Conservation (phyloP, 1,139 yeast genomes). For the Taiozyma onychis region DNA sequence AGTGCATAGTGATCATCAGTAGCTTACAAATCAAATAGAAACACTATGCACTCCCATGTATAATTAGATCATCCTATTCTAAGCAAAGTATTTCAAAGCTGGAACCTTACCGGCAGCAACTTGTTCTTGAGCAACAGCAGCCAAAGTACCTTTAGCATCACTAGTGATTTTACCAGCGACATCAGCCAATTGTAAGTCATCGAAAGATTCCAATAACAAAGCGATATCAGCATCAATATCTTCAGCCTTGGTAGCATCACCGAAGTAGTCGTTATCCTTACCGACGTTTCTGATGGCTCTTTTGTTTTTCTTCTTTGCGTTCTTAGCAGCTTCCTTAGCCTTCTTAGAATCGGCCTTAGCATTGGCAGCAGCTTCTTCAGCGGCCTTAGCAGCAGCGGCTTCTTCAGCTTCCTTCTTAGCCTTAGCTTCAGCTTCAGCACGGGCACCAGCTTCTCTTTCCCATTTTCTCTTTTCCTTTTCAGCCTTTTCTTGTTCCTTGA, state of each 20-base stretch:
- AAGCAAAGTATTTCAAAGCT: conserved; percentile 35
- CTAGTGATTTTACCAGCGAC: conserved; percentile 59
- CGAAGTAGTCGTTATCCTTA: conserved; percentile 83
- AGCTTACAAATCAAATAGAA: not conserved
- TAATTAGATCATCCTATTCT: not conserved
- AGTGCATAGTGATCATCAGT: not conserved
- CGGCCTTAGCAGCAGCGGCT: conserved; percentile 73
- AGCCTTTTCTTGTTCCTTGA: conserved; percentile 91
- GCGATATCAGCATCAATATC: conserved; percentile 77
- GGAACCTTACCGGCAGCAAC: conserved; percentile 39
- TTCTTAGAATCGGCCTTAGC: conserved; percentile 73
- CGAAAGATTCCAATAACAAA: conserved; percentile 68
- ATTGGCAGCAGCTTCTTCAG: conserved; percentile 54
- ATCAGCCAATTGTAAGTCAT: conserved; percentile 66
- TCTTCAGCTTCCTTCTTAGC: conserved; percentile 85
- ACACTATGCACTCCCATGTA: too few relatives aligned
- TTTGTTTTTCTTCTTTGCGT: conserved; percentile 97
- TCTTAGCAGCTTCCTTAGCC: conserved; percentile 95
- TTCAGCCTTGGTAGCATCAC: conserved; percentile 62
- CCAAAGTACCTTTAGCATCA: conserved; percentile 46
- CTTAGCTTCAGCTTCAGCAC: conserved; percentile 90
- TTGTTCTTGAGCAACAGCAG: conserved; percentile 40
- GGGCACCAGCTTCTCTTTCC: conserved; percentile 97
- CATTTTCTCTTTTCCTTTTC: conserved; percentile 94
- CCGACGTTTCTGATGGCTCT: conserved; percentile 79